Conservation (phyloP, 768 basidiomycete genomes). For the Solioccasus polychromus region DNA sequence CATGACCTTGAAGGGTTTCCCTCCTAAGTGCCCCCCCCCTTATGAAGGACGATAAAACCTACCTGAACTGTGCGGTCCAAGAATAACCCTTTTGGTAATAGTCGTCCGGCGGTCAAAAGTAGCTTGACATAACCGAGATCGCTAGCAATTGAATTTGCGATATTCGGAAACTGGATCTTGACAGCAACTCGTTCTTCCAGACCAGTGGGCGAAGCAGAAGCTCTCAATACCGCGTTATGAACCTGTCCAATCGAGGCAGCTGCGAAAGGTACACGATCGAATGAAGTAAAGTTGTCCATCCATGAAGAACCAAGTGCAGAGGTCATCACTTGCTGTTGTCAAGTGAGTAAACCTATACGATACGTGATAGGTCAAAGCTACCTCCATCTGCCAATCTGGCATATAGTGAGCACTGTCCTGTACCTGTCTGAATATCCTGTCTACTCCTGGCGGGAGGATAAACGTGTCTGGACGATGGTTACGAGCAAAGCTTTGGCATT, state of each 20-base stretch:
- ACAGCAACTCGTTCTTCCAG: conserved; percentile 62
- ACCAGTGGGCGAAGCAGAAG: conserved; percentile 52
- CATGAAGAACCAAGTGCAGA: conserved; percentile 76
- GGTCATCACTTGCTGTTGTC: conserved; percentile 60
- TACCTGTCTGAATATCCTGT: conserved; percentile 83
- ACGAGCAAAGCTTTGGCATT: background rate
- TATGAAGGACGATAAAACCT: conserved; percentile 3
- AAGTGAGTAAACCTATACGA: background rate
- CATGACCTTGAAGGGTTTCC: conserved; percentile 59
- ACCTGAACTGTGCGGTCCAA: conserved; percentile 84
- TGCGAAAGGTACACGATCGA: conserved; percentile 87
- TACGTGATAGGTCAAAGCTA: conserved; percentile 26
- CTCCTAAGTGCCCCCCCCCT: background rate
- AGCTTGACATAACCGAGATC: conserved; percentile 86
- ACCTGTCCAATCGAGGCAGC: conserved; percentile 98
- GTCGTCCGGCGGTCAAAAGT: conserved; percentile 71
- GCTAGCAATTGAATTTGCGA: conserved; percentile 79
- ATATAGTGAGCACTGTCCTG: conserved; percentile 98
- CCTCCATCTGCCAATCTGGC: conserved; percentile 99
- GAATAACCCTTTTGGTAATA: conserved; percentile 88
- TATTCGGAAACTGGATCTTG: conserved; percentile 95
- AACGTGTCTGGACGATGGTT: conserved; percentile 65
- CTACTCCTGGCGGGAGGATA: conserved; percentile 81
- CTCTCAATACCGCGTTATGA: conserved; percentile 66
- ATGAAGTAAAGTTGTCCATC: conserved; percentile 65